A percentile compares a stretch with the other conserved stretches of the same genome.
These are phyloP conservation scores for Boletus vermiculosoides DNA, from an alignment of 768 basidiomycete genomes.

Conservation along the genomic window DNA sequence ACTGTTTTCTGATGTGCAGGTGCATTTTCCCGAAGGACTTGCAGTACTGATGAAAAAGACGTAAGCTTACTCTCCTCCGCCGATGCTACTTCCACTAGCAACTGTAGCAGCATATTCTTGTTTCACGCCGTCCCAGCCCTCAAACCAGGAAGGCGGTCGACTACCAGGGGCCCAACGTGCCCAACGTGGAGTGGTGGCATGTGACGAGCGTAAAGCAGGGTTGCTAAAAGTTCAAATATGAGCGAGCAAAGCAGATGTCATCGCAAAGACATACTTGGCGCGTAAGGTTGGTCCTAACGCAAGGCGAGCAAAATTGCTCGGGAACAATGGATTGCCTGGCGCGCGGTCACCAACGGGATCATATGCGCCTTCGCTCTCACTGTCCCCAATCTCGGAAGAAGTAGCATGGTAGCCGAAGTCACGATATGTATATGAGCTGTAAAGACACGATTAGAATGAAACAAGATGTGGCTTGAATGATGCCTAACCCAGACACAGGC, in stretches of 20 bases:
- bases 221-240: constrained; percentile 20
- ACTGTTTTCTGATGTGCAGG: neutral
- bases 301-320: constrained; percentile 73
- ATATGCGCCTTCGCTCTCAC: constrained; percentile 36
- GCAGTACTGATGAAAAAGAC: neutral
- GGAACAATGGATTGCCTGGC: constrained; percentile 79
- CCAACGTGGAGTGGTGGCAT: constrained; percentile 17
- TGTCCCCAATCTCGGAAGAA: constrained; percentile 27
- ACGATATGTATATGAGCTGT: constrained; percentile 17
- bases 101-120: constrained; percentile 46
- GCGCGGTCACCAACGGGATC: constrained; percentile 59
- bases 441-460: neutral
- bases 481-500: constrained; percentile 22
- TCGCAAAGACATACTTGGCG: constrained; percentile 42
- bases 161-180: constrained; percentile 29
- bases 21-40: neutral
- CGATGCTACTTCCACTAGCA: constrained; percentile 36
- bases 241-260: neutral
- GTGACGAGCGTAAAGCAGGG: constrained; percentile 21
- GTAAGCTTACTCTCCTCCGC: constrained; percentile 22
- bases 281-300: constrained; percentile 62
- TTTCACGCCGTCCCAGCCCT: constrained; percentile 39
- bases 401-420: constrained; percentile 11
- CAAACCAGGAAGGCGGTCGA: constrained; percentile 40
- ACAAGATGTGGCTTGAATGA: neutral